Conservation (phyloP, 805 yeast genomes). For the Candida palmyrensis region DNA sequence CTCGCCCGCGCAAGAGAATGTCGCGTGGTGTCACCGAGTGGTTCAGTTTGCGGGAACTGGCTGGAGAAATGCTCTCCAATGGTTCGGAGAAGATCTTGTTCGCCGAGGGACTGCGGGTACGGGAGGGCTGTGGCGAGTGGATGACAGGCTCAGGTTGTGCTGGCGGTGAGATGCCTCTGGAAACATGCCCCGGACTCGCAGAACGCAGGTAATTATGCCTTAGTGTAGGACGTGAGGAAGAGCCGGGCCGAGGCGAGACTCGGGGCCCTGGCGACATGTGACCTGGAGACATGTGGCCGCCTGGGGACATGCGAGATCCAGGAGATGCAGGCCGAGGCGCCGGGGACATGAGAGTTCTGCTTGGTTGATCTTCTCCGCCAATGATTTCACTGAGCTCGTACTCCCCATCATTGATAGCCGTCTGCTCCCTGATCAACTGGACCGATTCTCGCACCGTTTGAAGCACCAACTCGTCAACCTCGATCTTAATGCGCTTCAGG, state of each 20-base stretch:
- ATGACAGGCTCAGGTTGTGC: constrained; percentile 8
- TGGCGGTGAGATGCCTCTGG: no score
- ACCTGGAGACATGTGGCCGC: no score
- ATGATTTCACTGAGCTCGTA: no score
- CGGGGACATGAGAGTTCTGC: no score
- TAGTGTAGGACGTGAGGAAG: no score
- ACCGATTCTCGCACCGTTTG: constrained; percentile 61
- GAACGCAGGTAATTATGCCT: no score
- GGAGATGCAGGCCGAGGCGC: no score
- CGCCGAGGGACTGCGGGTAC: constrained; percentile 23
- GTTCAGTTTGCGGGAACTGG: constrained; percentile 5
- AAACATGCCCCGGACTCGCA: no score
- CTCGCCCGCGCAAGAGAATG: constrained; percentile 21
- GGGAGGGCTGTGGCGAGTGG: constrained; percentile 32
- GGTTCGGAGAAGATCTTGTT: constrained; percentile 12
- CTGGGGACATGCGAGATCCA: no score
- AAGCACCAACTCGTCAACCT: constrained; percentile 68
- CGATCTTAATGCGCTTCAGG: constrained; percentile 70
- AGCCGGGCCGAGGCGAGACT: no score
- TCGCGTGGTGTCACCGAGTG: constrained; percentile 46
- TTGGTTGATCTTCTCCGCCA: no score
- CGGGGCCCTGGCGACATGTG: no score
- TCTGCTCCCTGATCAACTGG: constrained; percentile 42
- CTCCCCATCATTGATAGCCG: constrained; percentile 10
- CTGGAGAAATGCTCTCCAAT: constrained; percentile 1